Conservation (phyloP, 208 protist species). For the Trypanosoma mega region DNA sequence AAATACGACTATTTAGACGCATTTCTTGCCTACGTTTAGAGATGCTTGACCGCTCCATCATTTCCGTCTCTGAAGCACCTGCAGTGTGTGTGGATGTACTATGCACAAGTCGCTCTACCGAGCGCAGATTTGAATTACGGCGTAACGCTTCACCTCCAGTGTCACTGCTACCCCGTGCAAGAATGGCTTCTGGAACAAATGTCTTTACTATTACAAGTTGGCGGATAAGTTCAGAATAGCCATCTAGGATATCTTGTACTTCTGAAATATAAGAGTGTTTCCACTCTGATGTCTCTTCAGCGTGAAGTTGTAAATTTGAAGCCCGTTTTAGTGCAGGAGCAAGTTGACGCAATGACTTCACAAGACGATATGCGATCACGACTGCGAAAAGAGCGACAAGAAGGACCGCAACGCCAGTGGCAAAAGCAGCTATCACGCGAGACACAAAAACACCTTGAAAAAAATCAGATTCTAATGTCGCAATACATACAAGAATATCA, state of each 20-base stretch:
- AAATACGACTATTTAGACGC: slow-evolving; percentile 60
- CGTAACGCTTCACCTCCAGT: neutral
- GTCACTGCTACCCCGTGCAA: neutral
- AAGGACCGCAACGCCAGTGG: slow-evolving; percentile 39
- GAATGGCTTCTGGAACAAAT: slow-evolving; percentile 22
- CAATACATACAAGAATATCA: slow-evolving; percentile 41
- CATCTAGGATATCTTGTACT: slow-evolving; percentile 12
- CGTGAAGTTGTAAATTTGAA: slow-evolving; percentile 48
- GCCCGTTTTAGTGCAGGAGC: slow-evolving; percentile 53
- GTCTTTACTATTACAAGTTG: slow-evolving; percentile 15
- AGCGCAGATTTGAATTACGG: neutral
- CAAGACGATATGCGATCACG: slow-evolving; percentile 37
- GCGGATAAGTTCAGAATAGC: slow-evolving; percentile 16
- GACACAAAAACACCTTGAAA: slow-evolving; percentile 15
- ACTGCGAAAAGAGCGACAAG: slow-evolving; percentile 42
- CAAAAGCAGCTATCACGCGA: slow-evolving; percentile 24
- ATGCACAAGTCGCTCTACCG: neutral
- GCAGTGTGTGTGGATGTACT: neutral
- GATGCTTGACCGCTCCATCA: neutral
- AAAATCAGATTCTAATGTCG: slow-evolving; percentile 47
- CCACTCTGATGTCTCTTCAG: slow-evolving; percentile 10
- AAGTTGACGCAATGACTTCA: slow-evolving; percentile 32
- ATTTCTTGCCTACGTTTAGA: slow-evolving; percentile 24
- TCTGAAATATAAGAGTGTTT: slow-evolving; percentile 10
- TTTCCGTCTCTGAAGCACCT: neutral